A percentile compares a stretch with the other conserved stretches of the same genome.
These are phyloP conservation scores for Comarum palustre DNA, from an alignment of 306 rosid genomes.

Conservation along the genomic window DNA sequence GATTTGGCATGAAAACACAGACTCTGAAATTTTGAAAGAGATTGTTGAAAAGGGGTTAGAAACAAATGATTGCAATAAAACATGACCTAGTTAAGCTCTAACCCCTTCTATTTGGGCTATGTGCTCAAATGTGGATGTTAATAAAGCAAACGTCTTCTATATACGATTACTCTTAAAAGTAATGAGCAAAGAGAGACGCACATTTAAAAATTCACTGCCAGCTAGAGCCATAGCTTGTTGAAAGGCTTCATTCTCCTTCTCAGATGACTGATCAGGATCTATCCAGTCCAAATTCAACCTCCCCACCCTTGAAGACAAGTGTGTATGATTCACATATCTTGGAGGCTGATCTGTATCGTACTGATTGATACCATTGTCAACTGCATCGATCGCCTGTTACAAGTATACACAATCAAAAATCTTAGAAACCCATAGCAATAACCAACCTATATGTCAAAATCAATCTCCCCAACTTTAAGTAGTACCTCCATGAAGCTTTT, in stretches of 20 bases:
- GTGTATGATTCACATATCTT: constrained; percentile 87
- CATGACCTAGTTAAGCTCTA: not conserved
- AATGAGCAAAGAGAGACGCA: constrained; percentile 28
- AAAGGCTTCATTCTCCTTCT: constrained; percentile 90
- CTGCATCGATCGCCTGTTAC: constrained; percentile 89
- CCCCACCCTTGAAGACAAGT: constrained; percentile 89
- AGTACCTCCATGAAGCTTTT: constrained; percentile 96
- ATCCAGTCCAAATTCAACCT: constrained; percentile 77
- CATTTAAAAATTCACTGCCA: constrained; percentile 83
- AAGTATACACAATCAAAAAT: constrained; percentile 24
- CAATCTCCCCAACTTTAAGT: not conserved
- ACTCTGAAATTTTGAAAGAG: constrained; percentile 45
- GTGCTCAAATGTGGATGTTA: not conserved
- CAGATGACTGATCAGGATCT: constrained; percentile 80
- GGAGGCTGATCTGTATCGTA: constrained; percentile 89
- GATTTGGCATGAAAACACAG: constrained; percentile 71
- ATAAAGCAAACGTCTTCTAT: not conserved
- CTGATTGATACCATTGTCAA: constrained; percentile 88
- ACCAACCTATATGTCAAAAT: not conserved
- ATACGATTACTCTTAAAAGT: not conserved
- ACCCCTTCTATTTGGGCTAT: not conserved
- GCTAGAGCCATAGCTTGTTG: constrained; percentile 78
- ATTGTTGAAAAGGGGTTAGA: not conserved
- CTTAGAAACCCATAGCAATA: not conserved
- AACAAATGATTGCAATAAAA: not conserved